These are phyloP conservation scores for Daedalea quercina DNA, from an alignment of 768 basidiomycete species.

Conservation along the genomic window DNA sequence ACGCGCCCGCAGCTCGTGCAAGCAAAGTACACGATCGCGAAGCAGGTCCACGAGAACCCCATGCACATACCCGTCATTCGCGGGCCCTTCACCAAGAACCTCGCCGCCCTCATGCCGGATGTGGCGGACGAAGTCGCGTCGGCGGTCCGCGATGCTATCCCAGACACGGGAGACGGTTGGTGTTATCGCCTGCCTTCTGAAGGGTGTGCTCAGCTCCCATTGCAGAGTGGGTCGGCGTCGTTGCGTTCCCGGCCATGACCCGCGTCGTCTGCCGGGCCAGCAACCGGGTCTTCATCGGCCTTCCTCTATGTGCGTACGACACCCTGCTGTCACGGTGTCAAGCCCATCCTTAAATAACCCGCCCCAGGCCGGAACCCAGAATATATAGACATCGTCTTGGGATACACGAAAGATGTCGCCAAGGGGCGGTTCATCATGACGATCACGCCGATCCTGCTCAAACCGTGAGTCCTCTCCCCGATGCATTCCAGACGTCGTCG, in stretches of 20 bases:
- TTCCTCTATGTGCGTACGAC: slow-evolving; percentile 36
- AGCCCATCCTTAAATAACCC: not conserved
- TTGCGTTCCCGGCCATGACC: not conserved
- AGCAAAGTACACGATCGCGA: slow-evolving; percentile 30
- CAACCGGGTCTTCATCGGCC: slow-evolving; percentile 43
- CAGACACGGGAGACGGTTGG: slow-evolving; percentile 9
- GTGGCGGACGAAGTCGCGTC: slow-evolving; percentile 11
- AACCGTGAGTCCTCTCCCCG: slow-evolving; percentile 20
- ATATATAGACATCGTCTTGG: slow-evolving; percentile 22
- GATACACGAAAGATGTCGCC: slow-evolving; percentile 26
- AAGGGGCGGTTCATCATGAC: slow-evolving; percentile 18
- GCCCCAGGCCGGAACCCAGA: slow-evolving; percentile 21
- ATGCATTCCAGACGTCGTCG: not conserved
- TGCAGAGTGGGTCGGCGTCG: slow-evolving; percentile 1
- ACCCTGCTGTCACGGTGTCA: not conserved
- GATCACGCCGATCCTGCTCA: slow-evolving; percentile 26
- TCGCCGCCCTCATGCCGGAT: slow-evolving; percentile 8
- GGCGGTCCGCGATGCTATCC: slow-evolving; percentile 11
- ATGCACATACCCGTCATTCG: slow-evolving; percentile 15
- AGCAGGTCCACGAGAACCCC: slow-evolving; percentile 6
- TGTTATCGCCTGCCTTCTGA: not conserved
- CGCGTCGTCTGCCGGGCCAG: slow-evolving; percentile 32
- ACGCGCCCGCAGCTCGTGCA: slow-evolving; percentile 17
- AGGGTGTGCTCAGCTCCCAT: not conserved
- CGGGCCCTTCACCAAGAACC: slow-evolving; percentile 14